Percentiles rank a stretch among this genome's conserved stretches.
Evolutionary conservation across 2,329 filamentous ascomycete species (phyloP).

Genomic region (Cladophialophora yegresii): DNA sequence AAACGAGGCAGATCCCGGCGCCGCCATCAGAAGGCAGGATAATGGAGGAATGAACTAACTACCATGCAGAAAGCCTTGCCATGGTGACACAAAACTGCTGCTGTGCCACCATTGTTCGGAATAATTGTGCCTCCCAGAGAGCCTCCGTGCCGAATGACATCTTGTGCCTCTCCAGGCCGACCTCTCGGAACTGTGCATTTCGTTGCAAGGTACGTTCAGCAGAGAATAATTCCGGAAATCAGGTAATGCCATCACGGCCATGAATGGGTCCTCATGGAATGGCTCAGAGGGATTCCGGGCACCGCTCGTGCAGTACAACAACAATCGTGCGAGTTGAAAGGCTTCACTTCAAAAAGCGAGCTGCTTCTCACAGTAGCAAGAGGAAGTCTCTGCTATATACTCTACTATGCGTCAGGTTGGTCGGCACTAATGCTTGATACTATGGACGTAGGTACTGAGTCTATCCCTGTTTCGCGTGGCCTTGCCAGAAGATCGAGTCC

Average conservation of each 20-base stretch:
- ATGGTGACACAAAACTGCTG: neutral
- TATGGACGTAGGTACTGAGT: neutral
- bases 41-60: neutral
- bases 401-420: neutral
- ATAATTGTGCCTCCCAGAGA: neutral
- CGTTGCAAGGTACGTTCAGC: neutral
- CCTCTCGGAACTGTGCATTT: neutral
- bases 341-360: neutral
- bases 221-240: neutral
- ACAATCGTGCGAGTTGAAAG: neutral
- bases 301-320: neutral
- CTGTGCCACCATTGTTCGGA: neutral
- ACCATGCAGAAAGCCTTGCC: neutral
- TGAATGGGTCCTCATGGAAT: neutral
- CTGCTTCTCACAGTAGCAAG: neutral
- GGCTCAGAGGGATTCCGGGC: neutral
- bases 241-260: neutral
- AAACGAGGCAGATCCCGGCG: neutral
- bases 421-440: neutral
- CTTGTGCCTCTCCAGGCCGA: neutral
- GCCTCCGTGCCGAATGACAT: neutral
- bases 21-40: neutral
- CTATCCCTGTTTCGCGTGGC: neutral
- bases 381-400: neutral
- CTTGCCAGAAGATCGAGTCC: neutral